Base-by-base conservation (phyloP, 2,329 filamentous ascomycete genomes). In the Pestalotiopsis sp. region DNA sequence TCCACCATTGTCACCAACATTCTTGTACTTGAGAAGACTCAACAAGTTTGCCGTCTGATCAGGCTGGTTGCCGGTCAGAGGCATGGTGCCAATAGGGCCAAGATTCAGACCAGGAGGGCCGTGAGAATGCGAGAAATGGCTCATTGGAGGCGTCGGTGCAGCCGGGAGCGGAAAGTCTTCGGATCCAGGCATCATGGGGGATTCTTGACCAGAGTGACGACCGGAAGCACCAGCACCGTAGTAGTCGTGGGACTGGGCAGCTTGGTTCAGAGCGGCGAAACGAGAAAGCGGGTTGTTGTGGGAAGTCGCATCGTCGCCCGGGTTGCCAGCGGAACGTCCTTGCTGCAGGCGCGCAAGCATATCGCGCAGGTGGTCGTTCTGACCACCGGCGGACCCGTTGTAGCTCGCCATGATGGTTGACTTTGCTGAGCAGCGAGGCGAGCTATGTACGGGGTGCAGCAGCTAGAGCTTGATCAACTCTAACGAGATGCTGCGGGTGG, bases 1-100 rank as follows among this genome's bases (percentile, higher is more conserved):
- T n/a, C 27, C 59, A 31, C 57, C 57, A 23, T 17, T 36, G 9
- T 36, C 57, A 69, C 57, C 71, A 72, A 31, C 57, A 58, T 71
- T 70, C 71, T 84, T 88, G 74, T 89, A 90, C 82, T 90, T 90
- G 77, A 91, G 84, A 67, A 90, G 81, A 72, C 87, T 90, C 76
- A 91, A 80, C 73, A 91, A 76, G 72, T 86, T 88, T 68, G 84
- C 81, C 57, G 85, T 87, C 74, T 86, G 85, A 66, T 87, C 85
- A 56, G 78, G 76, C 39, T 77, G 73, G 64, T 23, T 76, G 17
- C 74, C 67, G 39, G 70, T 74, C 36, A 76, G 76, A 39, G 81
- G 78, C 71, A 79, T 79, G 27, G 84, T 86, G 69, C 85, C 86
- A 69, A 87, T 86, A 70, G 85, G 83, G 66, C 84, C 85, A 73